Base-by-base conservation (phyloP, 192 early-diverging fungal species). In the Rhizophagus sp. region DNA sequence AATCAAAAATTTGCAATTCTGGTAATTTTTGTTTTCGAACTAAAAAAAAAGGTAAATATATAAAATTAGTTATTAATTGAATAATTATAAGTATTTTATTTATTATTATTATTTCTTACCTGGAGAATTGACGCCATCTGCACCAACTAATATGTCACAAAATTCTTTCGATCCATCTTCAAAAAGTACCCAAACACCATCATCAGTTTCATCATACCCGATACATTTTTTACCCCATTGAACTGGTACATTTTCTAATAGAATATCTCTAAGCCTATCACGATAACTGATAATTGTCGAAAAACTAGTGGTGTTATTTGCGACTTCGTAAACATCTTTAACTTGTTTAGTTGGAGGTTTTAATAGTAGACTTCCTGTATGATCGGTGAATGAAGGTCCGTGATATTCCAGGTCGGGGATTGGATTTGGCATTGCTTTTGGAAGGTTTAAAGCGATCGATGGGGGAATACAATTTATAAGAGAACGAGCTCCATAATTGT, bases 41-140 rank as follows among this genome's bases (percentile, higher is more conserved):
- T 73, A 73, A 12, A 27, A 47, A 8, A 50, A 22, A 69, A 69
- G n/a, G n/a, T n/a, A 69, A 69, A 22, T 1, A 15, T 19, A 70
- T 62, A 24, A 62, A 6, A n/a, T n/a, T 13, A n/a, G 17, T 15
- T 10, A 12, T 17, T 6, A 67, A 30, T 39, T 33, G 15, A 67
- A 67, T 49, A 15, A 34, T 34, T 34, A 34, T 36, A 36, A 30
- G 30, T 36, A 36, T 36, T 36, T 36, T 36, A 36, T 36, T 36
- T 5, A 36, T 36, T 5, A 36, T 36, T 4, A 36, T 36, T 34
- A 71, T 4, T 44, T 57, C 27, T 49, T 73, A 30, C 72, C 44
- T 50, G 50, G 41, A n/a, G 72, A 73, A 73, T 73, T 50, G 27
- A 73, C n/a, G 7, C 72, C 72, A 50, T 73, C 72, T 27, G 72